Percentiles rank a stretch among this genome's conserved stretches.
Conservation (phyloP, 2,329 filamentous ascomycete genomes). For the Eutypella sp. region DNA sequence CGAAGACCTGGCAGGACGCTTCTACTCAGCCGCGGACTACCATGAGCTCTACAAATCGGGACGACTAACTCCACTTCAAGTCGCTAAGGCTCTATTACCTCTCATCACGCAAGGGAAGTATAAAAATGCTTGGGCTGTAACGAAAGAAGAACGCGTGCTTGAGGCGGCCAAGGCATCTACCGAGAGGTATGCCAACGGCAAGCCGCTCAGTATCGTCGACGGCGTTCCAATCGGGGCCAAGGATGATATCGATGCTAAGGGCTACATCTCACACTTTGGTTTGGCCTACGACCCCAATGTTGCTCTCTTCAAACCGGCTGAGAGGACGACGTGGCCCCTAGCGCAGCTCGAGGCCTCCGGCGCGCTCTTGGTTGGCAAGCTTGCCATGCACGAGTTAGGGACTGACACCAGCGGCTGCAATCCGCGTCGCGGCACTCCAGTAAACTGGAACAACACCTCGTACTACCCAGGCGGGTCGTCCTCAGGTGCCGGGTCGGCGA, state of each 20-base stretch:
- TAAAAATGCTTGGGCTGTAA: slow-evolving; percentile 68
- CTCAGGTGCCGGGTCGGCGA: slow-evolving; percentile 67
- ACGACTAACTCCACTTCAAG: slow-evolving; percentile 63
- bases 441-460: slow-evolving; percentile 68
- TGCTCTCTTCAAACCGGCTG: slow-evolving; percentile 44
- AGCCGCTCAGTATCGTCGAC: slow-evolving; percentile 65
- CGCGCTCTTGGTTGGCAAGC: slow-evolving; percentile 70
- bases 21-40: slow-evolving; percentile 71
- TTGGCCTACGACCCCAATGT: slow-evolving; percentile 54
- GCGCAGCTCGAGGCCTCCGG: slow-evolving; percentile 68
- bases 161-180: slow-evolving; percentile 70
- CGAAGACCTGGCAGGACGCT: slow-evolving; percentile 42
- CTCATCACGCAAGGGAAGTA: slow-evolving; percentile 62
- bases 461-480: slow-evolving; percentile 83
- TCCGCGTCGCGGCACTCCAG: slow-evolving; percentile 65
- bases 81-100: slow-evolving; percentile 66
- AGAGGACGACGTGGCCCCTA: slow-evolving; percentile 64
- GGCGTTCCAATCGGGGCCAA: slow-evolving; percentile 82
- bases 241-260: slow-evolving; percentile 69
- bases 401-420: slow-evolving; percentile 84
- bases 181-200: slow-evolving; percentile 62
- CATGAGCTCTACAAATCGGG: slow-evolving; percentile 69
- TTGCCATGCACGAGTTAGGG: slow-evolving; percentile 76
- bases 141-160: slow-evolving; percentile 55
- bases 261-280: slow-evolving; percentile 64